These are phyloP conservation scores for Avena eriantha DNA, from an alignment of 176 grass and related monocot genomes.

Conservation along the genomic window DNA sequence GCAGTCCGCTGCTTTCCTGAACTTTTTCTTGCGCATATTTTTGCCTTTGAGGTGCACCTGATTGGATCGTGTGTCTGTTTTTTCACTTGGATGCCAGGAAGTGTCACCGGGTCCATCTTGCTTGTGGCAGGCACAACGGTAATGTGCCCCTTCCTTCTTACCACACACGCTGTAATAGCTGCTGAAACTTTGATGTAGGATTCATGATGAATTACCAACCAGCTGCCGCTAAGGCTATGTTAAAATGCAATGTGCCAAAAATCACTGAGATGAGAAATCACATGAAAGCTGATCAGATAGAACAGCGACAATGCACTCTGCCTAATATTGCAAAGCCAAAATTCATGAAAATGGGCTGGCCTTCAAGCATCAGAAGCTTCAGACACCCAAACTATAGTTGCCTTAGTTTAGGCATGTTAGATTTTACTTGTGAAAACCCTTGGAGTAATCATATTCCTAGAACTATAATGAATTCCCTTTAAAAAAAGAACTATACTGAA, in stretches of 20 bases:
- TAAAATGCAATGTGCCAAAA: conserved; percentile 8
- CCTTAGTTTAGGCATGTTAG: not conserved
- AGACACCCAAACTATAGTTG: not conserved
- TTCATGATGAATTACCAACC: not conserved
- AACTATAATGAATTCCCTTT: not conserved
- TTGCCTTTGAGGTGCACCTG: not conserved
- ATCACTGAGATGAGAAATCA: not conserved
- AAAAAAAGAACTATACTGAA: not conserved
- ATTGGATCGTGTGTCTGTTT: not conserved
- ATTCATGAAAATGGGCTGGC: not conserved
- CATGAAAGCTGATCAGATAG: not conserved
- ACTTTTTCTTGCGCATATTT: not conserved
- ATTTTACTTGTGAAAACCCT: not conserved
- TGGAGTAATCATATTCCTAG: not conserved
- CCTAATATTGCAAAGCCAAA: not conserved
- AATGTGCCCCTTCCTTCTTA: conserved; percentile 21
- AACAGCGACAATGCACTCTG: not conserved
- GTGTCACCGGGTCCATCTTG: conserved; percentile 67
- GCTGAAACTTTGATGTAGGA: not conserved
- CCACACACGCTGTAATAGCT: not conserved
- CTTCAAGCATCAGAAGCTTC: conserved; percentile 49
- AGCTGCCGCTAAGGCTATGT: not conserved
- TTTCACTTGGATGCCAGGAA: conserved; percentile 63
- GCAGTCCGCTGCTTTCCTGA: not conserved
- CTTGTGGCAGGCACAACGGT: conserved; percentile 94